A percentile compares a stretch with the other conserved stretches of the same genome.
Evolutionary conservation across 2,329 filamentous ascomycete genomes (phyloP).

Genomic region (Fusarium torulosum): DNA sequence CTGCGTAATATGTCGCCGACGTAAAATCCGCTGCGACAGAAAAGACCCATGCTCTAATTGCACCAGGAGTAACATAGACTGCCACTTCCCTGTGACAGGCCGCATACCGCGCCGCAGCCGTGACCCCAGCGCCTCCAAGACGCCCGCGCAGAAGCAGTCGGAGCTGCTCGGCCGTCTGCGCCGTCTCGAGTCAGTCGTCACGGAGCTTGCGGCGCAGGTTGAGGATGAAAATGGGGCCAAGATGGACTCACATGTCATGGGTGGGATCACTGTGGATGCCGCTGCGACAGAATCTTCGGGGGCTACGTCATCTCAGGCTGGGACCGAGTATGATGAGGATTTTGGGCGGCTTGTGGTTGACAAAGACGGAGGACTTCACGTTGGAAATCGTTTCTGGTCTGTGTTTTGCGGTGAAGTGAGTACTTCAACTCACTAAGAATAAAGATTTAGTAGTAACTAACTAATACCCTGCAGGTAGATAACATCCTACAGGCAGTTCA

Average conservation of each 20-base stretch:
- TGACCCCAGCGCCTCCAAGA: conserved; percentile 29
- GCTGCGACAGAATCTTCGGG: conserved; percentile 14
- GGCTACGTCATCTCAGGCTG: conserved; percentile 13
- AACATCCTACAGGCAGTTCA: conserved; percentile 51
- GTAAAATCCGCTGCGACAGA: conserved; percentile 51
- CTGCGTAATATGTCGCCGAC: conserved; percentile 50
- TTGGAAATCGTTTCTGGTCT: conserved; percentile 51
- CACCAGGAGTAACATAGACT: conserved; percentile 45
- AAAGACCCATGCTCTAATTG: conserved; percentile 50
- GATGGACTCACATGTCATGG: conserved; percentile 1
- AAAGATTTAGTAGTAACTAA: too few species aligned
- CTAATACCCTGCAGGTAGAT: conserved; percentile 43
- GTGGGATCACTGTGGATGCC: conserved; percentile 26
- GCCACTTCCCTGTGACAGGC: conserved; percentile 51
- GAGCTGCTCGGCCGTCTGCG: conserved; percentile 49
- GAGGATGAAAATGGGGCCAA: conserved; percentile 44
- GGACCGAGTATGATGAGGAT: conserved; percentile 47
- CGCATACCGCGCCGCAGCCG: conserved; percentile 47
- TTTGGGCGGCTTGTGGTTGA: conserved; percentile 49
- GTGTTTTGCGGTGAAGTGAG: conserved; percentile 50
- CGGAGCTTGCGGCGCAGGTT: conserved; percentile 49
- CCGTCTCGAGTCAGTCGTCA: conserved; percentile 50
- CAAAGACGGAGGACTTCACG: conserved; percentile 45
- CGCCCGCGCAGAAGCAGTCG: conserved; percentile 48
- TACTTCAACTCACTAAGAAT: accelerated